Evolutionary conservation across 2,329 filamentous ascomycete genomes (phyloP), one percentile per base, ranked within the genome.

Genomic region (Ophiostoma ips): DNA sequence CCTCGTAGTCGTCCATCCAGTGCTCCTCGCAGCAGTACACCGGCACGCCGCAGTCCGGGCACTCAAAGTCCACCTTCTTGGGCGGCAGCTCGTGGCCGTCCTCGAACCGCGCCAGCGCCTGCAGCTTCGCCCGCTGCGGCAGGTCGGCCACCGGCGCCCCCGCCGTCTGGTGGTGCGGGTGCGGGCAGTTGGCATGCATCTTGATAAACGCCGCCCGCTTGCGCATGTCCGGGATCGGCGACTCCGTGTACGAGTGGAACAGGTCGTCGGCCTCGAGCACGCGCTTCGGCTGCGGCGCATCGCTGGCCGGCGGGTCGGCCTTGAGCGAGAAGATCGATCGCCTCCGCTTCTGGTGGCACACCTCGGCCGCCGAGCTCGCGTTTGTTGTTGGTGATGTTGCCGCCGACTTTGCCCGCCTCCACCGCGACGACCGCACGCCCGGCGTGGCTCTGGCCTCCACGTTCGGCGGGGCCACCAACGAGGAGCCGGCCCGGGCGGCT

Each of bases 1-100:
- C 76, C 66, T 96, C 90, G 61, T 95, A 98, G 64, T 96, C 87
- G 58, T 94, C 87, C 63, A 85, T 87, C 85, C 90, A 96, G 64
- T 98, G 92, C 58, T 87, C 83, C 66, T 95, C 85, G 58, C 81
- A 90, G 69, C 92, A 98, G 63, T 92, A 94, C 7, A 95, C 81
- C 0, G 94, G 89, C 38, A 96, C 77, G 13, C 92, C 92, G 59
- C 92, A 98, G 64, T 98, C 90, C 1, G 92, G 89, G 60, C 92
- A 98, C 65, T 96, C 92, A 61, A 94, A 95, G 58, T 84, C 74
- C 48, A 95, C 87, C 65, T 95, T 87, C 15, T 82, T 81, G 0
- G 90, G 84, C 10, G 87, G 75, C 54, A 79, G 66, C 36, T 66
- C 63, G 44, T 46, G 38, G 11, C 70, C 75, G n/a, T 66, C 53